Evolutionary conservation across 108 stramenopile species (phyloP), one percentile per base, ranked within the genome.

Genomic region (Cylindrotheca closterium): DNA sequence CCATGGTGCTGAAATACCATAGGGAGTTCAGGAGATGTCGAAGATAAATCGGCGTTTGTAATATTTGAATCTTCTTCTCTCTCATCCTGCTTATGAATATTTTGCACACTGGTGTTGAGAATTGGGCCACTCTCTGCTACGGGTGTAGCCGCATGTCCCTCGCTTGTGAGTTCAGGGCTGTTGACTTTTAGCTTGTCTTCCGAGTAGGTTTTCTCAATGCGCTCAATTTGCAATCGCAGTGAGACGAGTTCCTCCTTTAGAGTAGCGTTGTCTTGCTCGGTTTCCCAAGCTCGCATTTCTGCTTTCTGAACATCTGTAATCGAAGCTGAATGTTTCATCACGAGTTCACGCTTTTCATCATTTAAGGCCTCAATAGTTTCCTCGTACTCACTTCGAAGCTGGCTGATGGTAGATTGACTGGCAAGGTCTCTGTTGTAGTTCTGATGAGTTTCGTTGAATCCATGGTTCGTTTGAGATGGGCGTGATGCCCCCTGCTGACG

Each of bases 261-360:
- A 50, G 64, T 79, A 1, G 68, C 57, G 30, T 90, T 74, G 31
- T 91, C 88, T 51, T 87, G 74, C 46, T 94, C 84, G 4, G 81
- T 58, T 51, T 87, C 77, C 85, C 85, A 89, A 18, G 86, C 73
- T 23, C 85, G 75, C 51, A 79, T 68, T 50, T 89, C 86, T 27
- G 89, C 88, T 59, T 87, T 90, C 25, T 87, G 81, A 18, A 80
- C 77, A 30, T 91, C 89, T 25, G 82, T 80, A 10, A 76, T 65
- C 12, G 84, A 82, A 12, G 92, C 82, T 26, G 87, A 83, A 53
- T 88, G 83, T 51, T 79, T 83, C 92, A 93, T 91, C 15, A 93
- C 67, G 10, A 93, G 75, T 30, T 89, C 84, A 1, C 89, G 79
- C 55, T 91, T 93, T 60, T 93, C 92, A 50, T 84, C 84, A 46